phyloP scores from a whole-genome alignment of 306 rosid genomes.

The Erythrophleum fordii region DNA sequence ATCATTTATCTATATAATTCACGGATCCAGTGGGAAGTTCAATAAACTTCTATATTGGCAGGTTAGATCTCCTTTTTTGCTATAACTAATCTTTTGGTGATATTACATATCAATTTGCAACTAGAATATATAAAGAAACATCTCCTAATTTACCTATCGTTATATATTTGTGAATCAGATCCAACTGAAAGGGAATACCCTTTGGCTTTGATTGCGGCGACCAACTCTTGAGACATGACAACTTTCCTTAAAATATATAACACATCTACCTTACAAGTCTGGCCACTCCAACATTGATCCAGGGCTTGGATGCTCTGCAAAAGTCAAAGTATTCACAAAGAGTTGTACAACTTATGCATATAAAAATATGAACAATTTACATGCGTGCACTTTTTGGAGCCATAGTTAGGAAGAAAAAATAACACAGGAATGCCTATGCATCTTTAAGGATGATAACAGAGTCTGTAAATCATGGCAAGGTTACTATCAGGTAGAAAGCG shows the following conservation, averaged over 20 bases:
- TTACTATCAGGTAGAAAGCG: neutral
- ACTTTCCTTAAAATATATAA: constrained; percentile 58
- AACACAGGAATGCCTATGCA: neutral
- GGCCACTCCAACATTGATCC: constrained; percentile 42
- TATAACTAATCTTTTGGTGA: constrained; percentile 22
- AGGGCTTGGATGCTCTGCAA: constrained; percentile 58
- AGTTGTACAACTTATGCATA: constrained; percentile 6
- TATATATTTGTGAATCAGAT: constrained; percentile 37
- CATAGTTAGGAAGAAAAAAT: neutral
- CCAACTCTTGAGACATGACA: constrained; percentile 46
- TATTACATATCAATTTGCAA: neutral
- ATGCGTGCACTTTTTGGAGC: constrained; percentile 9
- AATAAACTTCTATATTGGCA: neutral
- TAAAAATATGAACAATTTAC: constrained; percentile 21
- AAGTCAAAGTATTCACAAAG: constrained; percentile 31
- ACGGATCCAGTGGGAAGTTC: neutral
- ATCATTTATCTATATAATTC: neutral
- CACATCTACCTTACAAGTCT: constrained; percentile 45
- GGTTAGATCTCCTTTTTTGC: constrained; percentile 11
- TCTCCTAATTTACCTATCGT: constrained; percentile 55
- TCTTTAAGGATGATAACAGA: constrained; percentile 15
- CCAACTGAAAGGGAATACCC: constrained; percentile 47
- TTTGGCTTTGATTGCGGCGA: constrained; percentile 49
- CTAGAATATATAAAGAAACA: constrained; percentile 6
- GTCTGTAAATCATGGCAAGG: neutral